These are phyloP conservation scores for Adansonia madagascariensis DNA, from an alignment of 441 rosid species.

Conservation along the genomic window DNA sequence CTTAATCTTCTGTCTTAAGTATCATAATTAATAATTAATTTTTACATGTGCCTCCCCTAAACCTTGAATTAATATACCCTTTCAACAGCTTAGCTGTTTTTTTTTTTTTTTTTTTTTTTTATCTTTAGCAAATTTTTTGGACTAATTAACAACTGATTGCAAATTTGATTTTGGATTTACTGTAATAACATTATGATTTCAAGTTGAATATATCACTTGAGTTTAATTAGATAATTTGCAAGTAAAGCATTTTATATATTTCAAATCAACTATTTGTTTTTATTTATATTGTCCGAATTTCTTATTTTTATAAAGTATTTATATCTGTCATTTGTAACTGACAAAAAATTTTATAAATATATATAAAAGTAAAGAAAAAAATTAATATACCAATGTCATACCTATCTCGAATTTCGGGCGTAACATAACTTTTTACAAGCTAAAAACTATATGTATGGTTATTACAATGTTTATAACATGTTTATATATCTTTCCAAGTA, in stretches of 20 bases:
- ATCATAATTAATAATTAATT: slow-evolving; percentile 10
- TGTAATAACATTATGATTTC: background rate
- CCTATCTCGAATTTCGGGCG: no score
- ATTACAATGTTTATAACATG: slow-evolving; percentile 18
- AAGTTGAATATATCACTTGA: no score
- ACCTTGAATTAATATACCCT: background rate
- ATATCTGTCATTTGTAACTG: no score
- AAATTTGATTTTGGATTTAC: background rate
- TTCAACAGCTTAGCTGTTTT: slow-evolving; percentile 5
- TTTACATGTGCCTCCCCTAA: slow-evolving; percentile 23
- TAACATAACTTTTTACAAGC: no score
- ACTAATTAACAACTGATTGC: no score
- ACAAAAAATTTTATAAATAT: no score
- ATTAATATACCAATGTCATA: no score
- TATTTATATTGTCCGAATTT: background rate
- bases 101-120: background rate
- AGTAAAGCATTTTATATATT: no score
- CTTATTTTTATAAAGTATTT: no score
- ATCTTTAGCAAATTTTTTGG: background rate
- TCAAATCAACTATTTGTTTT: background rate
- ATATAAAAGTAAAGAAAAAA: no score
- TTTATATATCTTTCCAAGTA: background rate
- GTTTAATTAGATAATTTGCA: background rate
- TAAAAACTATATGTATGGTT: background rate
- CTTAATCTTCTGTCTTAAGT: slow-evolving; percentile 44